phyloP scores from a whole-genome alignment of 2,329 filamentous ascomycete species.

The Apiospora rasikravindrae region DNA sequence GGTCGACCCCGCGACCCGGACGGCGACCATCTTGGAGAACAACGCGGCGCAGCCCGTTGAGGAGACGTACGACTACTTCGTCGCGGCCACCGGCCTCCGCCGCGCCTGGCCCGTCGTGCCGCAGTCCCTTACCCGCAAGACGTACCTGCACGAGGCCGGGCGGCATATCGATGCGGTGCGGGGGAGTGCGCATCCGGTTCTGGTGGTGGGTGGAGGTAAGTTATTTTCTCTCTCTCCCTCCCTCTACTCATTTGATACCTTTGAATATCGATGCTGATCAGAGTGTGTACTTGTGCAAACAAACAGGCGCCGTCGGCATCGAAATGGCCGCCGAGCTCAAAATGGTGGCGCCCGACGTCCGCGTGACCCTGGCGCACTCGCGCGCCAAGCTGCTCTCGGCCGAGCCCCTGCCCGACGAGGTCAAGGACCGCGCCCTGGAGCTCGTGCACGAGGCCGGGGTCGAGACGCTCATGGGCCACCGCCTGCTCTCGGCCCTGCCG shows the following conservation, averaged over 20 bases:
- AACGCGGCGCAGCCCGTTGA: conserved; percentile 44
- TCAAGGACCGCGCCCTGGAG: conserved; percentile 65
- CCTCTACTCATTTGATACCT: too few species aligned
- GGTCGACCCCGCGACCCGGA: conserved; percentile 65
- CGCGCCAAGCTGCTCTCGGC: conserved; percentile 72
- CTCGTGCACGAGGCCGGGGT: conserved; percentile 68
- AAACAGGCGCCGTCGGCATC: conserved; percentile 73
- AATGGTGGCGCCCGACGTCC: conserved; percentile 63
- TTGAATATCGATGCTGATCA: too few species aligned
- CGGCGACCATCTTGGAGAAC: conserved; percentile 61
- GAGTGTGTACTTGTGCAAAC: too few species aligned
- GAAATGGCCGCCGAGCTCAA: conserved; percentile 85
- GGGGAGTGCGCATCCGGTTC: conserved; percentile 61
- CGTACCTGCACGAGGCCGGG: conserved; percentile 67
- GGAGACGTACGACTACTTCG: conserved; percentile 75
- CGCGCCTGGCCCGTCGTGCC: conserved; percentile 77
- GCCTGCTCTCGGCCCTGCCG: conserved; percentile 56
- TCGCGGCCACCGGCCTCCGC: conserved; percentile 72
- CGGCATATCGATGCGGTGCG: conserved; percentile 62
- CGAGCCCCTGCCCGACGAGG: conserved; percentile 72
- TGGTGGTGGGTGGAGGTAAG: conserved; percentile 74
- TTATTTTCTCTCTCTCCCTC: too few species aligned
- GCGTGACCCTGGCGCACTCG: conserved; percentile 78
- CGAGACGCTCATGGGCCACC: conserved; percentile 65
- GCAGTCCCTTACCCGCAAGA: conserved; percentile 63